Evolutionary conservation across 345 rosid genomes (phyloP), one percentile per base, ranked within the genome.

Genomic region (Salix suchowensis): DNA sequence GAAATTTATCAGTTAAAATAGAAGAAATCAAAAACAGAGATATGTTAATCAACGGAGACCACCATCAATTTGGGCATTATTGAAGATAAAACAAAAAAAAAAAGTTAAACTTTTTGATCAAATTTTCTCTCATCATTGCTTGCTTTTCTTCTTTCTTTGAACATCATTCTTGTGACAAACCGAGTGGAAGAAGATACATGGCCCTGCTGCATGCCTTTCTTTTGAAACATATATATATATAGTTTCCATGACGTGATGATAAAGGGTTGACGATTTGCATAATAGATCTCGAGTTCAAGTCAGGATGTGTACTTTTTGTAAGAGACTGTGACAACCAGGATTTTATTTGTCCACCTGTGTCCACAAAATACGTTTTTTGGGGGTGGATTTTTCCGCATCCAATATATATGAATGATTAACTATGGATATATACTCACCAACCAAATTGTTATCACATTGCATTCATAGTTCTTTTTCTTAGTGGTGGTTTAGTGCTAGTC

Each of bases 401-500:
- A 62, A 71, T 58, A 1, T 50, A 34, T 28, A 40, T 67, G 65
- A 67, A 74, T 75, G 72, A 70, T 62, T 74, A 71, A 26, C 42
- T 6, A 46, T 21, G 65, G n/a, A 58, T 58, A 9, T 58, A 39
- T 65, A 67, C 39, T 67, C 69, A 44, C 69, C 44, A 44, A 61
- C 65, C 66, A 46, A 44, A 60, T 58, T 2, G 36, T 30, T 55
- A 30, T 28, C 37, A 73, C 4, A 10, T 13, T 40, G 58, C 58
- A 19, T 28, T 11, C 46, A 61, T 0, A 28, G n/a, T 6, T 21
- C 52, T 54, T 80, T 71, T 61, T 28, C 64, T 36, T 36, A 73
- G 80, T 81, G 77, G 80, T 37, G 62, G 5, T 74, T 82, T 32
- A 65, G 69, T 77, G 78, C 37, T 42, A 12, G 52, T 54, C 10